Evolutionary conservation across 331 rosid genomes (phyloP).

Genomic region (Spiraea crenata): DNA sequence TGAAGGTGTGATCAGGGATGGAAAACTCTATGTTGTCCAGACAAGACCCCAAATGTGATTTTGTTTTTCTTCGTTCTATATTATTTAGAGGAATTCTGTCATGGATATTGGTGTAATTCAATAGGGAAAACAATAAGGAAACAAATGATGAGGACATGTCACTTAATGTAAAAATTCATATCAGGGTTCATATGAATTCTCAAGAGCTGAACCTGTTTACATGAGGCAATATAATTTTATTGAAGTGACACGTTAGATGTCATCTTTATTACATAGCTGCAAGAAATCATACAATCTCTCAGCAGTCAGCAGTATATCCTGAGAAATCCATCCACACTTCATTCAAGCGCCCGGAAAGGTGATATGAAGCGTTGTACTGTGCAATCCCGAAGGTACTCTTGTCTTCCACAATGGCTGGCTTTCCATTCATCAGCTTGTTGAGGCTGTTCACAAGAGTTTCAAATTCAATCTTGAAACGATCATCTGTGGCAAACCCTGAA

Average conservation of each 20-base stretch:
- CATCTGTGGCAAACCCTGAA: conserved; percentile 67
- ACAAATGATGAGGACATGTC: neutral
- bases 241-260: neutral
- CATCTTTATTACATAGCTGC: neutral
- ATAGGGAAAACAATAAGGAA: neutral
- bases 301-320: conserved; percentile 27
- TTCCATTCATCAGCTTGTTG: conserved; percentile 26
- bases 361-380: conserved; percentile 57
- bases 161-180: neutral
- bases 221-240: neutral
- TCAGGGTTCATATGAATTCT: neutral
- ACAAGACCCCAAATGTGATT: conserved; percentile 96
- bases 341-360: conserved; percentile 44
- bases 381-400: conserved; percentile 50
- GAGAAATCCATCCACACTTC: conserved; percentile 71
- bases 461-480: conserved; percentile 39
- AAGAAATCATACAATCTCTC: conserved; percentile 21
- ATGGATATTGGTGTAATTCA: neutral
- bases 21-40: conserved; percentile 85
- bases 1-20: conserved; percentile 91
- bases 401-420: conserved; percentile 27
- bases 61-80: neutral
- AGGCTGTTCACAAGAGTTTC: conserved; percentile 50
- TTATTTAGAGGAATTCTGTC: neutral
- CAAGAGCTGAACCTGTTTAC: neutral